Base-by-base conservation (phyloP, 768 basidiomycete species). In the Lepiota brunneoincarnata region DNA sequence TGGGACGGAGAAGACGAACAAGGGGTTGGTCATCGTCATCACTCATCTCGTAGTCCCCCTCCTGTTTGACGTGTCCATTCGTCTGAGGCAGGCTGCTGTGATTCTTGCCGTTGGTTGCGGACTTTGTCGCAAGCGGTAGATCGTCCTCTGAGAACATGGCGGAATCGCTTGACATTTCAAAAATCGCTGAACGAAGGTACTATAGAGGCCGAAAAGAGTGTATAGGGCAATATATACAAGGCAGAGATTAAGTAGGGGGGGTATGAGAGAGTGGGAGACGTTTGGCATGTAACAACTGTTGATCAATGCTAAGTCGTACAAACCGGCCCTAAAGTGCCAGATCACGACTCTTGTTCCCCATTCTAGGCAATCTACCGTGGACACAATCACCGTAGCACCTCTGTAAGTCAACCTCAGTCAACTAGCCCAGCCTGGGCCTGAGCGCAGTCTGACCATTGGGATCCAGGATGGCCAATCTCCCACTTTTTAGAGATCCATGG, bases 401-500 rank as follows among this genome's bases (percentile, higher is more conserved):
- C 34, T 24, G 36, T 49, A 51, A 47, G 40, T 42, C 51, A 37
- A 24, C 17, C 49, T 52, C 55, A 40, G 48, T 31, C 35, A 18
- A 36, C 36, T 28, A 21, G 49, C 57, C 49, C 58, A 49, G 52
- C 56, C 58, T 52, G 57, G 17, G 52, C 24, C 41, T n/a, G n/a
- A n/a, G n/a, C n/a, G n/a, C n/a, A n/a, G n/a, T n/a, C 49, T 48
- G 58, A 49, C 26, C 17, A 55, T 46, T 49, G 42, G 42, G 63
- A 58, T 49, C 14, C 44, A 66, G 60, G 10, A 88, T 89, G 84
- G 63, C 82, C 48, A 81, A 80, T 58, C 77, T 75, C 51, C 87
- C 85, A n/a, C 74, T 90, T 50, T 94, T 86, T 65, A 86, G 92
- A 70, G 94, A 97, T 68, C 93, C 93, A 47, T 97, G 94, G 94